Conservation (phyloP, 2,329 filamentous ascomycete species). For the Mariannaea sp. region DNA sequence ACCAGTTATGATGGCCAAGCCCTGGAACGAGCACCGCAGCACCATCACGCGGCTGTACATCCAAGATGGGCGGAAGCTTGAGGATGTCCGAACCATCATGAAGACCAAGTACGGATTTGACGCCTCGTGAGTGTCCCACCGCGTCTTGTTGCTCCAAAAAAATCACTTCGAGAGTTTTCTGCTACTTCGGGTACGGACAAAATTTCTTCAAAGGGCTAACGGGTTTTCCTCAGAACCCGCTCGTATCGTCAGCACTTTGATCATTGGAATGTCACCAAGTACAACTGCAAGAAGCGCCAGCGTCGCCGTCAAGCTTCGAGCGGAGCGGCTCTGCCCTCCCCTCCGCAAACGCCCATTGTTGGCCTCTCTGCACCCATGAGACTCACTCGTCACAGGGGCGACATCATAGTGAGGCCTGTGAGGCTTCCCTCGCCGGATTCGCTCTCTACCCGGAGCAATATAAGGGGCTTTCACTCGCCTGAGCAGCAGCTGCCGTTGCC, state of each 20-base stretch:
- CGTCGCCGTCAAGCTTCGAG: constrained; percentile 20
- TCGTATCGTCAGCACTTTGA: constrained; percentile 56
- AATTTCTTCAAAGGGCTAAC: constrained; percentile 7
- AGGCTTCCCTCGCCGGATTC: constrained; percentile 19
- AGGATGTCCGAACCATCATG: constrained; percentile 50
- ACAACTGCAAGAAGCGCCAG: constrained; percentile 47
- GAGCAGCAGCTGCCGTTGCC: constrained; percentile 30
- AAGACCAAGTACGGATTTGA: constrained; percentile 45
- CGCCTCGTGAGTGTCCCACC: constrained; percentile 45
- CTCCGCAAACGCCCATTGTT: constrained; percentile 22
- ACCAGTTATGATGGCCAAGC: constrained; percentile 50
- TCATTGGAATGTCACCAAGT: constrained; percentile 53
- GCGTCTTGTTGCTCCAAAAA: not conserved
- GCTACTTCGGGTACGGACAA: not conserved
- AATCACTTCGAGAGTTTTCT: not conserved
- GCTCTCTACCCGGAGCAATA: constrained; percentile 3
- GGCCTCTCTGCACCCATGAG: not conserved
- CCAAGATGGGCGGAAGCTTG: constrained; percentile 45
- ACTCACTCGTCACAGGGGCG: not conserved
- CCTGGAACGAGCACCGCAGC: constrained; percentile 46
- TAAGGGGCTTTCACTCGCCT: constrained; percentile 18
- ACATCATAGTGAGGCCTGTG: not conserved
- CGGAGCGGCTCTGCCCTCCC: constrained; percentile 23
- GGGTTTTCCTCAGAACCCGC: constrained; percentile 40
- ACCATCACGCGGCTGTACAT: constrained; percentile 50